These are phyloP conservation scores for Metarhizium album DNA, from an alignment of 2,329 filamentous ascomycete species.

Conservation along the genomic window DNA sequence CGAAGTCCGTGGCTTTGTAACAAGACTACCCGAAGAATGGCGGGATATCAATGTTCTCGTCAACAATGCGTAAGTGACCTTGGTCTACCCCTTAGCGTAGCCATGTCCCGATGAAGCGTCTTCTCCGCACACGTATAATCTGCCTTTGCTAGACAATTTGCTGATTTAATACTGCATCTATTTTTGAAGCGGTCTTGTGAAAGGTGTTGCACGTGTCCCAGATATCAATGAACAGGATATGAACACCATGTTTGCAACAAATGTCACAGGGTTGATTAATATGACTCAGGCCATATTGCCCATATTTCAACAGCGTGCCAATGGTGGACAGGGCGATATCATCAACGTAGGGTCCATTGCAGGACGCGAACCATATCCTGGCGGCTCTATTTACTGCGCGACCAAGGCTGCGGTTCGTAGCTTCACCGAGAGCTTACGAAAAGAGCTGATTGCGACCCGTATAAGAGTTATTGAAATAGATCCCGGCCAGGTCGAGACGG, in stretches of 20 bases:
- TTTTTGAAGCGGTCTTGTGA: slow-evolving; percentile 64
- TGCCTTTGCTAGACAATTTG: background rate
- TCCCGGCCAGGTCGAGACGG: slow-evolving; percentile 85
- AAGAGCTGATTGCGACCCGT: slow-evolving; percentile 69
- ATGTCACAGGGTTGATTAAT: slow-evolving; percentile 89
- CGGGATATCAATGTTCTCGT: slow-evolving; percentile 78
- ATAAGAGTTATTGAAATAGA: slow-evolving; percentile 83
- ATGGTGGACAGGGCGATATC: slow-evolving; percentile 79
- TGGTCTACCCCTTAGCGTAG: background rate
- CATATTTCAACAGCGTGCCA: slow-evolving; percentile 64
- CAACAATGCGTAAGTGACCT: slow-evolving; percentile 74
- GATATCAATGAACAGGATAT: slow-evolving; percentile 76
- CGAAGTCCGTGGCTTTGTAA: slow-evolving; percentile 64
- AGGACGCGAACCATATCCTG: slow-evolving; percentile 72
- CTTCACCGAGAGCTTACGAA: slow-evolving; percentile 74
- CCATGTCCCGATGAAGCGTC: background rate
- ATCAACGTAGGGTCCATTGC: slow-evolving; percentile 92
- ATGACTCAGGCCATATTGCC: slow-evolving; percentile 88
- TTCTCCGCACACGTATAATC: background rate
- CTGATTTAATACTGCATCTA: background rate
- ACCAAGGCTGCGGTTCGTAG: slow-evolving; percentile 80
- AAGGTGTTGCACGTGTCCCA: slow-evolving; percentile 76
- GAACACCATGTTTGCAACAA: slow-evolving; percentile 79
- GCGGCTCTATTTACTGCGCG: slow-evolving; percentile 86
- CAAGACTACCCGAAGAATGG: slow-evolving; percentile 67